A percentile compares a stretch with the other conserved stretches of the same genome.
phyloP scores from a whole-genome alignment of 2,329 filamentous ascomycete species.

The Penicillium glabrum region DNA sequence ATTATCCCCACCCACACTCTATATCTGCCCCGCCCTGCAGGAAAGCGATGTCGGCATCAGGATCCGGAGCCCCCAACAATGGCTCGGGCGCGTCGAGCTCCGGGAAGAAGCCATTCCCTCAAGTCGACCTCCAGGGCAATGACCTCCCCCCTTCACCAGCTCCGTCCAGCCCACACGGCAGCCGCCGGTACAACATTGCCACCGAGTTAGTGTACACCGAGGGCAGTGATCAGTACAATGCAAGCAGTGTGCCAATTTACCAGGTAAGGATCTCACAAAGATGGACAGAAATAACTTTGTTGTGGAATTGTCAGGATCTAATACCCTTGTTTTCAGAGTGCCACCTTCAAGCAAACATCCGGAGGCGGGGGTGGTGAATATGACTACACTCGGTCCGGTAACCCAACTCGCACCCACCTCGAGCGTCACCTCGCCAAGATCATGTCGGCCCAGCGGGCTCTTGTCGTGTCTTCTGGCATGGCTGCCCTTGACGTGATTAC shows the following conservation, averaged over 20 bases:
- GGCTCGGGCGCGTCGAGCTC: slow-evolving; percentile 28
- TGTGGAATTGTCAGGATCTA: background rate
- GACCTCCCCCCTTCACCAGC: slow-evolving; percentile 87
- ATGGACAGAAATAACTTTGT: background rate
- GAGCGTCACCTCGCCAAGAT: slow-evolving; percentile 98
- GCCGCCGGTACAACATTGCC: slow-evolving; percentile 86
- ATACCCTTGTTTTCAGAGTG: slow-evolving; percentile 57
- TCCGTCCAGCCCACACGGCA: slow-evolving; percentile 83
- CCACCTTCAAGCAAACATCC: slow-evolving; percentile 93
- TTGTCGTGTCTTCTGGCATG: slow-evolving; percentile 97
- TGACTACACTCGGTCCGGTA: slow-evolving; percentile 97
- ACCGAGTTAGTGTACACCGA: slow-evolving; percentile 98
- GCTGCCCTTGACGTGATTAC: slow-evolving; percentile 96
- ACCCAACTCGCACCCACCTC: slow-evolving; percentile 92
- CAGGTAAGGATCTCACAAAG: slow-evolving; percentile 55
- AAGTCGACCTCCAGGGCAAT: slow-evolving; percentile 78
- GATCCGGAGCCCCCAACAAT: slow-evolving; percentile 26
- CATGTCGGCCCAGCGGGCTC: slow-evolving; percentile 88
- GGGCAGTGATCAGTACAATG: slow-evolving; percentile 92
- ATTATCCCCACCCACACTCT: background rate
- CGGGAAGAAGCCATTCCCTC: slow-evolving; percentile 54
- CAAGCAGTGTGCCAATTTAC: slow-evolving; percentile 95
- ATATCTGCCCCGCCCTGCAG: slow-evolving; percentile 30
- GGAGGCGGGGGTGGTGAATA: slow-evolving; percentile 83
- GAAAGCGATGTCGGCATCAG: slow-evolving; percentile 44